A percentile compares a stretch with the other conserved stretches of the same genome.
Evolutionary conservation across 2,329 filamentous ascomycete genomes (phyloP).

Genomic region (Aspergillus brasiliensis): DNA sequence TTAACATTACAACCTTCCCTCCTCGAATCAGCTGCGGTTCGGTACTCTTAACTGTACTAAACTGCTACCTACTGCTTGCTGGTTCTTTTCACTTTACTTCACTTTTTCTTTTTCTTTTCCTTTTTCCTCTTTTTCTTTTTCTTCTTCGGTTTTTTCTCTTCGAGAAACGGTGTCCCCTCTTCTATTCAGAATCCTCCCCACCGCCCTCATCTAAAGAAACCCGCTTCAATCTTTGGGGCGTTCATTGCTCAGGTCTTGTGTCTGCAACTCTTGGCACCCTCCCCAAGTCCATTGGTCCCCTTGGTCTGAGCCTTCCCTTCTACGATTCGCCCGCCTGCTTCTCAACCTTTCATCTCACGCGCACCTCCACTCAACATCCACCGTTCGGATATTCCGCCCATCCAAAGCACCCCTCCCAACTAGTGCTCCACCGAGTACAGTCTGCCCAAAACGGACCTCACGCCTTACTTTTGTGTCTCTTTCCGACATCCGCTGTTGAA

Average conservation of each 20-base stretch:
- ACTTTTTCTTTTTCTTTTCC: constrained; percentile 12
- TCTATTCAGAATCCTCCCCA: constrained; percentile 11
- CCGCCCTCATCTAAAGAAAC: constrained; percentile 3
- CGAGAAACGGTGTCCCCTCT: constrained; percentile 8
- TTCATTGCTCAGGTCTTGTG: constrained; percentile 23
- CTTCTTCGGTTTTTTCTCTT: constrained; percentile 9
- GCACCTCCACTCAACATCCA: constrained; percentile 34
- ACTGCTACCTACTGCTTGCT: constrained; percentile 16
- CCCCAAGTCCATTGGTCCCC: constrained; percentile 24
- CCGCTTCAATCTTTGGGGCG: constrained; percentile 16
- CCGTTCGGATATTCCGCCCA: constrained; percentile 39
- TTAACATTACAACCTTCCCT: neutral
- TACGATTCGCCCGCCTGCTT: constrained; percentile 30
- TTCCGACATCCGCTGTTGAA: constrained; percentile 51
- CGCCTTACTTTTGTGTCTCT: constrained; percentile 39
- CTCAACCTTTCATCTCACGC: constrained; percentile 39
- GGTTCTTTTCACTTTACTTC: constrained; percentile 7
- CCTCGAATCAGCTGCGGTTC: constrained; percentile 16
- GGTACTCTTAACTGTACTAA: constrained; percentile 8
- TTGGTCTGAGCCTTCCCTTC: constrained; percentile 27
- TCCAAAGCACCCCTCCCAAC: constrained; percentile 34
- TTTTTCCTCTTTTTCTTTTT: constrained; percentile 8
- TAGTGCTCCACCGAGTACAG: constrained; percentile 35
- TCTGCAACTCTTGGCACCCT: constrained; percentile 35
- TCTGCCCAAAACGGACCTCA: constrained; percentile 59